Percentiles rank a stretch among this genome's conserved stretches.
Conservation (phyloP, 805 yeast genomes). For the Candida loeiensis region DNA sequence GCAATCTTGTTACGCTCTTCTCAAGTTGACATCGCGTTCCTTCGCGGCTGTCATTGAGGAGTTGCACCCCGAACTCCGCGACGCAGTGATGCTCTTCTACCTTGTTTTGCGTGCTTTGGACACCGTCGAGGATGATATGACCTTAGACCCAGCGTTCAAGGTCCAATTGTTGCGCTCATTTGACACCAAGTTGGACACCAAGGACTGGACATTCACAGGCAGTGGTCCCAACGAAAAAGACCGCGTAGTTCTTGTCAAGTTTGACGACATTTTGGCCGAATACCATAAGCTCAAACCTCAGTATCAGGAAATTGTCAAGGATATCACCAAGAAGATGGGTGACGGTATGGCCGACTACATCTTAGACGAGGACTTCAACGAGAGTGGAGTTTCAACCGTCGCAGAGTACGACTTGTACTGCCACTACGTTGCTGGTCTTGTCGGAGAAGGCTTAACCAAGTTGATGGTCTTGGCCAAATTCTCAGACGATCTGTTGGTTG, state of each 20-base stretch:
- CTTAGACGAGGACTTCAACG: slow-evolving; percentile 69
- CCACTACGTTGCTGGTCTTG: slow-evolving; percentile 95
- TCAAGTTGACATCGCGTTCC: slow-evolving; percentile 76
- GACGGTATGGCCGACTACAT: slow-evolving; percentile 97
- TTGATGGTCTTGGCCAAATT: slow-evolving; percentile 74
- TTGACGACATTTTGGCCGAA: slow-evolving; percentile 64
- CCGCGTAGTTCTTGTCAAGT: slow-evolving; percentile 74
- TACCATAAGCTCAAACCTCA: slow-evolving; percentile 68
- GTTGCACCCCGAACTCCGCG: slow-evolving; percentile 83
- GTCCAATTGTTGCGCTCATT: slow-evolving; percentile 71
- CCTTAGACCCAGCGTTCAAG: slow-evolving; percentile 67
- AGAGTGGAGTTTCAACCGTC: slow-evolving; percentile 72
- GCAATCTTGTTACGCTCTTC: slow-evolving; percentile 62
- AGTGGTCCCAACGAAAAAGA: slow-evolving; percentile 64
- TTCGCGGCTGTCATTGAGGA: slow-evolving; percentile 93
- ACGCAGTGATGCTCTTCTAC: slow-evolving; percentile 80
- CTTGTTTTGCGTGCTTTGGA: slow-evolving; percentile 85
- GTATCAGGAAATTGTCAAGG: slow-evolving; percentile 75
- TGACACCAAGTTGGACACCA: slow-evolving; percentile 54
- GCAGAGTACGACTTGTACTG: slow-evolving; percentile 88
- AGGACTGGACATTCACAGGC: slow-evolving; percentile 81
- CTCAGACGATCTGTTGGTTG: slow-evolving; percentile 48
- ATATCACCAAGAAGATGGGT: slow-evolving; percentile 85
- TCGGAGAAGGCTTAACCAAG: slow-evolving; percentile 92
- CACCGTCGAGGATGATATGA: slow-evolving; percentile 95